Base-by-base conservation (phyloP, 257 asterid genomes). In the Solanum chmielewskii region DNA sequence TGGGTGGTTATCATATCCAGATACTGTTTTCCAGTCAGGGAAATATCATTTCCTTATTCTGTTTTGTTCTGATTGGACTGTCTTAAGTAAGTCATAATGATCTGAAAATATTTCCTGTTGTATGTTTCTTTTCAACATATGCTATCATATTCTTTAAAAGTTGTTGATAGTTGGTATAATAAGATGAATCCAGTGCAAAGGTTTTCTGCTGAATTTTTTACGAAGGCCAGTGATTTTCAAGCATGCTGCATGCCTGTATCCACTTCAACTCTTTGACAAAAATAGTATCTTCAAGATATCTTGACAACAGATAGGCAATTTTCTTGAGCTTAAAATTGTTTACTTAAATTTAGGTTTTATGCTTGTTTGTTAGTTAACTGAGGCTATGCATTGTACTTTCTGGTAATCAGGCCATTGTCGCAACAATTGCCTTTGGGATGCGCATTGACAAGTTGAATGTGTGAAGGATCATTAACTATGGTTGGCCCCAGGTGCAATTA, bases 401-500 rank as follows among this genome's bases (percentile, higher is more conserved):
- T 76, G 87, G 68, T 35, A n/a, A 87, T 81, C 93, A 95, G 97
- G 98, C 94, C 89, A 95, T 95, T 83, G 95, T 95, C 86, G 98
- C 98, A 80, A 95, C 98, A 78, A 87, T 95, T 87, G 98, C 98
- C 86, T 95, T 95, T 92, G 98, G 97, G 83, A 95, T 95, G 98
- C 97, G 97, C 69, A 95, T 95, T 88, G 96, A 95, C 91, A 94
- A 95, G 90, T 89, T 88, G 31, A 94, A 94, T 12, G 96, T 95
- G 84, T 91, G 98, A 37, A 93, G 95, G 89, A 93, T 95, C 88
- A 91, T 95, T 86, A 97, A 95, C 90, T 95, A 95, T 87, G 98
- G 98, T 82, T 95, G 98, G 98, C 97, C 98, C 64, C 98, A 95
- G 98, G 98, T 94, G 89, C 78, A 62, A 56, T 41, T 64, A 47